Conservation (phyloP, 805 yeast species). For the Lachancea waltii region DNA sequence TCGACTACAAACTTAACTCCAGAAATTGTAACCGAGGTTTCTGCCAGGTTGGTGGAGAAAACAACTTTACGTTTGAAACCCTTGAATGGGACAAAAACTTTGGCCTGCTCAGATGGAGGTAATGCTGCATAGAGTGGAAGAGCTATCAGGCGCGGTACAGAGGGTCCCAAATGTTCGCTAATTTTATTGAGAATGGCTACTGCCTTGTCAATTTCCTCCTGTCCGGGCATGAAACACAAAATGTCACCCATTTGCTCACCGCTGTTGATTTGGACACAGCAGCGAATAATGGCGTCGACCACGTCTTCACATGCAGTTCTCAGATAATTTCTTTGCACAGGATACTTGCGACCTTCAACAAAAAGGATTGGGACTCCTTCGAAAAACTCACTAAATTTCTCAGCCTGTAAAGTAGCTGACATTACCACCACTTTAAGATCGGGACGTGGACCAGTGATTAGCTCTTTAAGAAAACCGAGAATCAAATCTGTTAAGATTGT, state of each 20-base stretch:
- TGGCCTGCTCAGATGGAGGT: slow-evolving; percentile 75
- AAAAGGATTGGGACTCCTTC: slow-evolving; percentile 72
- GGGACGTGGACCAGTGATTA: slow-evolving; percentile 44
- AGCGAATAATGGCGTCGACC: slow-evolving; percentile 68
- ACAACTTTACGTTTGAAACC: slow-evolving; percentile 76
- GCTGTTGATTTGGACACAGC: slow-evolving; percentile 71
- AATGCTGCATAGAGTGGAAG: slow-evolving; percentile 91
- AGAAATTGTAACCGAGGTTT: slow-evolving; percentile 92
- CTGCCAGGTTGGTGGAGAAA: slow-evolving; percentile 93
- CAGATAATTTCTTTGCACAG: slow-evolving; percentile 69
- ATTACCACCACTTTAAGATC: slow-evolving; percentile 70
- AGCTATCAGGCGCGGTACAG: slow-evolving; percentile 67
- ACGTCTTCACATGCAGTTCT: slow-evolving; percentile 65
- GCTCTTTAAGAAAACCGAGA: slow-evolving; percentile 76
- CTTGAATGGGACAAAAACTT: slow-evolving; percentile 64
- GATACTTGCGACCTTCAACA: slow-evolving; percentile 85
- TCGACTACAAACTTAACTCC: slow-evolving; percentile 93
- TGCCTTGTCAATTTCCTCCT: slow-evolving; percentile 91
- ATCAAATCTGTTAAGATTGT: slow-evolving; percentile 86
- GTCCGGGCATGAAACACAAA: slow-evolving; percentile 91
- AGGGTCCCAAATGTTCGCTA: slow-evolving; percentile 51
- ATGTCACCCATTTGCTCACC: slow-evolving; percentile 81
- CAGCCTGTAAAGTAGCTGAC: slow-evolving; percentile 96
- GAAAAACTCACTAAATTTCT: slow-evolving; percentile 71
- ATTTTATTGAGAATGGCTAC: slow-evolving; percentile 53